Base-by-base conservation (phyloP, 257 asterid genomes). In the Thymus mandschuricus region DNA sequence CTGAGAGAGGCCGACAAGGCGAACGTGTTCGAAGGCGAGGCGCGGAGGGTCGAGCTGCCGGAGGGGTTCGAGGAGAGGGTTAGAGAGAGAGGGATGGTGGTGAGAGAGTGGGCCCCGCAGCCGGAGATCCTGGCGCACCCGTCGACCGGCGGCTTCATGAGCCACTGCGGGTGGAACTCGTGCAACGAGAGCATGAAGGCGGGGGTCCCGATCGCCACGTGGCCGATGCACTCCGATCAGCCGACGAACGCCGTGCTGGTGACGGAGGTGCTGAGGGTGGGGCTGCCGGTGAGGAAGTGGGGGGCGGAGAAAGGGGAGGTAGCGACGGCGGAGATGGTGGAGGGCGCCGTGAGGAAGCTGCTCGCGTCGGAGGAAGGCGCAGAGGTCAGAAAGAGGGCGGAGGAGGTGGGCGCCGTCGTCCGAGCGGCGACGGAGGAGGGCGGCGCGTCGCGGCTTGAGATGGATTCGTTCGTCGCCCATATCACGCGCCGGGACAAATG, bases 201-300 rank as follows among this genome's bases (percentile, higher is more conserved):
- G 80, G 90, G 87, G 3, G 88, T 85, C 30, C 90, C 86, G 5
- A 74, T 85, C 0, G 88, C 83, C 5, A 84, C 88, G 1, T 87
- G 88, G 87, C 89, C 93, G 6, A 83, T 85, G 89, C 90, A 87
- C 10, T 85, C 93, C 0, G 93, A 87, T 31, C 90, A 85, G 55
- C 88, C 93, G 8, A 58, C 78, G 1, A 87, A 87, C 43, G 84
- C 92, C 0, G 59, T 78, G 3, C 29, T 88, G 9, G 13, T 85
- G 4, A 70, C 89, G 28, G 78, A 77, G 48, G 31, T 79, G 0
- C 76, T 86, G 21, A 81, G 70, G 56, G 73, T 77, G 5, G 96
- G 90, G 9, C 10, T 86, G 3, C 50, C 65, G 5, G 81, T 78
- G 56, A 83, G 74, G 68, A 77, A 71, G 0, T 80, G 86, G 85